phyloP scores from a whole-genome alignment of 495 filamentous ascomycete species.

The Tetracladium setigerum region DNA sequence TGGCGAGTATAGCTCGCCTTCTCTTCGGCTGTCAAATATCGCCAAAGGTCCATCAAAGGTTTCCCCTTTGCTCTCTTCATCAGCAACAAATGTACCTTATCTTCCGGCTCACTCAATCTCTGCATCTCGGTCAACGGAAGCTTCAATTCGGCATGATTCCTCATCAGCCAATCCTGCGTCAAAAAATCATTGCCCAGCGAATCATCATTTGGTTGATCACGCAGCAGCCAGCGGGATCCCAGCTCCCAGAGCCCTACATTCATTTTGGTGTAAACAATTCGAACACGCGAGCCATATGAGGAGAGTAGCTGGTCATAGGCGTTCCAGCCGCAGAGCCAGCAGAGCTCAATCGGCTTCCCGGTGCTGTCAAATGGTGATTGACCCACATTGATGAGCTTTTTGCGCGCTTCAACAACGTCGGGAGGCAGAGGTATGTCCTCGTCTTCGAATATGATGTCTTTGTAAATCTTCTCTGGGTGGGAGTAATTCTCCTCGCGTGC shows the following conservation, averaged over 20 bases:
- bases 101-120: not conserved
- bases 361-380: not conserved
- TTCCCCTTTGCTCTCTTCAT: conserved; percentile 5
- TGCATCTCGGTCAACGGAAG: conserved; percentile 6
- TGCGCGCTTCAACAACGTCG: too few species aligned
- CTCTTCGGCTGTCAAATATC: not conserved
- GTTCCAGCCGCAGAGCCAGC: conserved; percentile 6
- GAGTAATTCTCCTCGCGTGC: too few species aligned
- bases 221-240: conserved; percentile 5
- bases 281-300: conserved; percentile 3
- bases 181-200: conserved; percentile 8
- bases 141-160: conserved; percentile 1
- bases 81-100: conserved; percentile 3
- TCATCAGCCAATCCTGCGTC: conserved; percentile 6
- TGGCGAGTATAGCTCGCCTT: conserved; percentile 1
- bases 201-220: conserved; percentile 3
- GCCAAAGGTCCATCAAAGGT: conserved; percentile 3
- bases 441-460: not conserved
- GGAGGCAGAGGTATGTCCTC: not conserved
- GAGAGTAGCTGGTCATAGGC: not conserved
- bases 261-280: not conserved
- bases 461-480: conserved; percentile 1
- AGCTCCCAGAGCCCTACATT: conserved; percentile 6
- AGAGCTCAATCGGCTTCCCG: conserved; percentile 2
- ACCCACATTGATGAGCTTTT: not conserved